Percentiles rank a stretch among this genome's conserved stretches.
These are phyloP conservation scores for Dichotomopilus funicola DNA, from an alignment of 2,329 filamentous ascomycete species.

Conservation along the genomic window DNA sequence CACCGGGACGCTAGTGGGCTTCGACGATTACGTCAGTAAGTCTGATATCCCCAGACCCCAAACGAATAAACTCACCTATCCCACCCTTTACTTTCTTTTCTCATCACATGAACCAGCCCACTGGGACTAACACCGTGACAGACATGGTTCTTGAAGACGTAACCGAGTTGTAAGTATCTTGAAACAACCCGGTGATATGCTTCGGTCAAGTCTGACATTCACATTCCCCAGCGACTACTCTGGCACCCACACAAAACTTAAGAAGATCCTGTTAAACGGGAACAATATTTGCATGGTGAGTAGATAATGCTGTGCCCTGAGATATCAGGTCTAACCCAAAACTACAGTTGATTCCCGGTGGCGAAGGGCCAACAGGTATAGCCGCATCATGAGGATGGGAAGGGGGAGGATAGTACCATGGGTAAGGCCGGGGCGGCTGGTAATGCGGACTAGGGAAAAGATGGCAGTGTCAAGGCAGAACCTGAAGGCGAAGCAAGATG, in stretches of 20 bases:
- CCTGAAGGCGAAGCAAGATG: no score
- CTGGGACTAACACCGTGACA: conserved; percentile 35
- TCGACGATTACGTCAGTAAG: conserved; percentile 99
- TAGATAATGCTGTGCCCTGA: not conserved
- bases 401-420: not conserved
- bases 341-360: conserved; percentile 66
- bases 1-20: conserved; percentile 85
- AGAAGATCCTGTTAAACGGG: conserved; percentile 92
- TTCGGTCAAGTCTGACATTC: not conserved
- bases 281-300: conserved; percentile 99
- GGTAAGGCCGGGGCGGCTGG: not conserved
- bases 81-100: not conserved
- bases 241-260: conserved; percentile 78
- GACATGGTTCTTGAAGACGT: conserved; percentile 99
- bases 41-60: conserved; percentile 30
- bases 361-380: conserved; percentile 56
- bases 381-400: conserved; percentile 19
- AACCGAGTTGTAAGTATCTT: conserved; percentile 74
- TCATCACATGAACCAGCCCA: not conserved
- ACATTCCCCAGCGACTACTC: conserved; percentile 69
- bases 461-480: no score
- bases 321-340: not conserved
- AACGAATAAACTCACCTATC: no score
- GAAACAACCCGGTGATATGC: not conserved
- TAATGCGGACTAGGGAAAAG: no score